Evolutionary conservation across 768 basidiomycete species (phyloP).

Genomic region (Leucosporidium scottii): DNA sequence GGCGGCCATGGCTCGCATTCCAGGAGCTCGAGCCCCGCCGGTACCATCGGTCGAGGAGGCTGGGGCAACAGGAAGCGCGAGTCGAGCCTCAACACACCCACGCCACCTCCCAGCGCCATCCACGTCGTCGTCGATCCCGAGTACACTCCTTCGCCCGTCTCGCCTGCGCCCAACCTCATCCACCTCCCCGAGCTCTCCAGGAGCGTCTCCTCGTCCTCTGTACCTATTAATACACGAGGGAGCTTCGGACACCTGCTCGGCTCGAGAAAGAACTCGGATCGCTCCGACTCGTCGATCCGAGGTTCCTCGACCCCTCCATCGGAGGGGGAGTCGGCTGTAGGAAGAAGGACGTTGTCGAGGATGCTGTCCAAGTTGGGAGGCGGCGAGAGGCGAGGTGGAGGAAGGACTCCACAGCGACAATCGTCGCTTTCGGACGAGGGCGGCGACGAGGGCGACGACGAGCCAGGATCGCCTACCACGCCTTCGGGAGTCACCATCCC

Average conservation of each 20-base stretch:
- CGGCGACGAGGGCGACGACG: too few species aligned
- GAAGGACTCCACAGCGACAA: too few species aligned
- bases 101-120: slow-evolving; percentile 3
- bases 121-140: too few species aligned
- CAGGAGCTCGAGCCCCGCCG: too few species aligned
- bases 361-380: too few species aligned
- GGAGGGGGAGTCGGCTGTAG: neutral
- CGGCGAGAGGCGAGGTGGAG: too few species aligned
- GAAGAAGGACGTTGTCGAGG: neutral
- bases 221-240: neutral
- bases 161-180: slow-evolving; percentile 1
- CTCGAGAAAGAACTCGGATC: slow-evolving; percentile 4
- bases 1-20: slow-evolving; percentile 19
- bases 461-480: too few species aligned
- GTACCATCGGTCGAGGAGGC: neutral
- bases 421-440: too few species aligned
- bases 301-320: neutral
- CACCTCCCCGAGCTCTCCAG: slow-evolving; percentile 19
- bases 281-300: too few species aligned
- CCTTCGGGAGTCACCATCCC: neutral
- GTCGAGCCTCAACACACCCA: neutral
- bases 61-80: slow-evolving; percentile 10
- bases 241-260: slow-evolving; percentile 2
- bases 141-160: neutral
- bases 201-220: slow-evolving; percentile 23